Conservation (phyloP, 495 filamentous ascomycete species). For the Hyaloscypha hepaticicola region DNA sequence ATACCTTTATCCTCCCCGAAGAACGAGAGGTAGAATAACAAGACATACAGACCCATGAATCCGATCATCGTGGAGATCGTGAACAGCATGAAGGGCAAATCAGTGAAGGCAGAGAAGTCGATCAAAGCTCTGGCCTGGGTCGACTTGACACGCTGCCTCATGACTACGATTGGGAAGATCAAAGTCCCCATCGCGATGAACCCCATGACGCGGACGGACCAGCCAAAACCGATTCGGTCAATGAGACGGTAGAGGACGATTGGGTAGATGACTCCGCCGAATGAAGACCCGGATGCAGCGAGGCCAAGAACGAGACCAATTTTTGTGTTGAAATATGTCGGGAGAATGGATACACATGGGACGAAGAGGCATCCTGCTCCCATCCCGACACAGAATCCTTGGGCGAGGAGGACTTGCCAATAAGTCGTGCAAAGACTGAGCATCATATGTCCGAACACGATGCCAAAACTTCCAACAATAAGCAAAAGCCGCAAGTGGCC, state of each 20-base stretch:
- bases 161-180: slow-evolving; percentile 6
- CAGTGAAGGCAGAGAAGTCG: slow-evolving; percentile 65
- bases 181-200: slow-evolving; percentile 64
- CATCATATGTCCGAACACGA: slow-evolving; percentile 61
- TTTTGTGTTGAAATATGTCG: slow-evolving; percentile 67
- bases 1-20: slow-evolving; percentile 48
- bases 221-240: slow-evolving; percentile 67
- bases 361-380: slow-evolving; percentile 72
- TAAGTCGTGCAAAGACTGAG: slow-evolving; percentile 62
- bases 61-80: slow-evolving; percentile 52
- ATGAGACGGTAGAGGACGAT: slow-evolving; percentile 66
- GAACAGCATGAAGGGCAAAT: slow-evolving; percentile 64
- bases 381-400: slow-evolving; percentile 64
- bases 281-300: not conserved
- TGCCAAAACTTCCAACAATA: slow-evolving; percentile 49
- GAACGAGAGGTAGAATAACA: slow-evolving; percentile 39
- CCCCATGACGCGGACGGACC: slow-evolving; percentile 72
- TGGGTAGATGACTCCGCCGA: slow-evolving; percentile 73
- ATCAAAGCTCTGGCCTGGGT: slow-evolving; percentile 60
- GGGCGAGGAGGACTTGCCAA: slow-evolving; percentile 65
- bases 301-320: slow-evolving; percentile 62
- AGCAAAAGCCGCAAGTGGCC: slow-evolving; percentile 60
- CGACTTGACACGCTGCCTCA: slow-evolving; percentile 59
- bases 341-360: slow-evolving; percentile 62
- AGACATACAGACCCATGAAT: slow-evolving; percentile 64